Evolutionary conservation across 1,139 yeast species (phyloP), one percentile per base, ranked within the genome.

Genomic region (Chernovozyma sophiae-reginae): DNA sequence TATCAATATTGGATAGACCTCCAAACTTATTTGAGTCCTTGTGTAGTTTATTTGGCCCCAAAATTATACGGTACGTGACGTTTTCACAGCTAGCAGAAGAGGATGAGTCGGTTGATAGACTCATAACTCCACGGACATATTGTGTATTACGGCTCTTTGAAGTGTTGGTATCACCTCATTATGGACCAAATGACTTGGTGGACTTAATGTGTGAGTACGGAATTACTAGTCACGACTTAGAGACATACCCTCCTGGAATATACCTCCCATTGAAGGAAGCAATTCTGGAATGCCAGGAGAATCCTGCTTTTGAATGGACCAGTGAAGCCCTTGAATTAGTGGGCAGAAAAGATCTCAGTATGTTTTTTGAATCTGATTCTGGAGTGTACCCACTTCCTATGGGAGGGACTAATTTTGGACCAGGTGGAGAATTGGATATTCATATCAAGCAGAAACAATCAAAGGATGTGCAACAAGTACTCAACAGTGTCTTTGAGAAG

Each of bases 161-260:
- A 44, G 66, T 77, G 1, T 59, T 84, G 10, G 79, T 79, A 2
- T 73, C 86, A 0, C 60, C 77, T 0, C 69, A 69, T 24, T 77
- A 68, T 49, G 69, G 73, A 0, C 65, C 77, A 1, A 59, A 58
- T 5, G 79, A 79, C 39, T 65, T 84, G 8, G 73, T 85, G 4
- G 78, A 74, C 37, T 59, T 77, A 48, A 72, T 85, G 74, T 71
- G 73, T 18, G 80, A 76, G 33, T 70, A 71, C 42, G 73, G 72
- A 2, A 66, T 86, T 11, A 65, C 74, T 3, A 56, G 63, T 19
- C 56, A 65, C 3, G 80, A 74, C 35, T 56, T 87, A 18, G 86
- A 85, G 33, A 76, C 87, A 0, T 83, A 72, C 46, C 96, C 96
- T 0, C 62, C 79, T 3, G 95, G 95, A 0, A 65, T 87, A 2